phyloP scores from a whole-genome alignment of 2,329 filamentous ascomycete species.

The Fusarium napiforme region DNA sequence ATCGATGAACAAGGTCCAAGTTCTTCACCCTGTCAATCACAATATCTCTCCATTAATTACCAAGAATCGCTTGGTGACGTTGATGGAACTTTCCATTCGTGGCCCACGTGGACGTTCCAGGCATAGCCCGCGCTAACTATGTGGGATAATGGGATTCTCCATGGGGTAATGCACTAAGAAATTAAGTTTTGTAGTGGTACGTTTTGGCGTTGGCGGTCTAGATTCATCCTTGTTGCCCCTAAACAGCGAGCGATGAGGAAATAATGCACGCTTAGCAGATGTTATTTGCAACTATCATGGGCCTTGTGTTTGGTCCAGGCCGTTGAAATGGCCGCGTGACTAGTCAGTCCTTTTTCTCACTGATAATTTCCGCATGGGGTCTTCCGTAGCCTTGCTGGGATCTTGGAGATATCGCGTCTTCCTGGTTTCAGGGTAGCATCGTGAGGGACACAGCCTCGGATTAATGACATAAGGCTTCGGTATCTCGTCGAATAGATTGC shows the following conservation, averaged over 20 bases:
- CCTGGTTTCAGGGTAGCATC: neutral
- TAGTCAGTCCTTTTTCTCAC: neutral
- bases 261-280: neutral
- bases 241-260: neutral
- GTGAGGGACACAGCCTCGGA: neutral
- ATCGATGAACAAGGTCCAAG: neutral
- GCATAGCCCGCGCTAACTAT: neutral
- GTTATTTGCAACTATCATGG: neutral
- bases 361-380: neutral
- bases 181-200: neutral
- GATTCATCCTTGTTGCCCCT: neutral
- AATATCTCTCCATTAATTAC: neutral
- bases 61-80: neutral
- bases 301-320: fast-evolving
- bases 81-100: neutral
- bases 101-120: neutral
- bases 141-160: neutral
- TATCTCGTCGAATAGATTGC: neutral
- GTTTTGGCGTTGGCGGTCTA: neutral
- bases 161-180: neutral
- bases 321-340: fast-evolving
- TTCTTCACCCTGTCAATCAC: too few relatives aligned
- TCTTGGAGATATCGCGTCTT: neutral
- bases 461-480: neutral
- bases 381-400: fast-evolving